Conservation (phyloP, 2,329 filamentous ascomycete species). For the Thielaviopsis ethacetica region DNA sequence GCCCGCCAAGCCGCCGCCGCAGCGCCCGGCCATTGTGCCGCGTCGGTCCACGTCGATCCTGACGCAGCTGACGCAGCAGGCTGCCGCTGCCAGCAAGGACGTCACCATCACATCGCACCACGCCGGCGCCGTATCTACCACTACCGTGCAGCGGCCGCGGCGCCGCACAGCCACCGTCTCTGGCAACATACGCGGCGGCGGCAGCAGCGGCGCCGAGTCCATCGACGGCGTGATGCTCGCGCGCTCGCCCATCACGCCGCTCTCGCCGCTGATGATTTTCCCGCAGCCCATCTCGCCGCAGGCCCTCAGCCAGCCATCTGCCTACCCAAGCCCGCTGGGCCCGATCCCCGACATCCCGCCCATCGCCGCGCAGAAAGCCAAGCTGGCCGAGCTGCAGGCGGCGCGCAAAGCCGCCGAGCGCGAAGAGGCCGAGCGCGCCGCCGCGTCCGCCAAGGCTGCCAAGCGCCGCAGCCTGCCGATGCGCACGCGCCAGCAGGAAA, state of each 20-base stretch:
- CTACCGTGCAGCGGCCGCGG: slow-evolving; percentile 4
- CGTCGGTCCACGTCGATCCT: slow-evolving; percentile 9
- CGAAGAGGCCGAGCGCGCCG: slow-evolving; percentile 3
- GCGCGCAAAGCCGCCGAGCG: slow-evolving; percentile 2
- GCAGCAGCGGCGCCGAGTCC: slow-evolving; percentile 1
- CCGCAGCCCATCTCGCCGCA: slow-evolving; percentile 3
- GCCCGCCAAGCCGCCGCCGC: background rate
- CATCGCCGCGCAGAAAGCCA: slow-evolving; percentile 9
- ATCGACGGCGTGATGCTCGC: slow-evolving; percentile 6
- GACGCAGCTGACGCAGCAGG: slow-evolving; percentile 6
- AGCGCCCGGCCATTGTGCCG: slow-evolving; percentile 7
- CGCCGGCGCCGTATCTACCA: slow-evolving; percentile 5
- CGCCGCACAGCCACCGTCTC: slow-evolving; percentile 7
- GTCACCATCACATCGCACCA: background rate
- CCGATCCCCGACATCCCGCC: slow-evolving; percentile 11
- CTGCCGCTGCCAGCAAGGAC: slow-evolving; percentile 1
- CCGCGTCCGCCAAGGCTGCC: background rate
- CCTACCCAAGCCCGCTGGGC: slow-evolving; percentile 4
- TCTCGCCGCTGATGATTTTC: background rate
- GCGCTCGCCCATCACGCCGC: background rate
- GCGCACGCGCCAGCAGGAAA: slow-evolving; percentile 8
- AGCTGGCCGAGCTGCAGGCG: slow-evolving; percentile 8
- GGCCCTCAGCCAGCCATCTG: background rate
- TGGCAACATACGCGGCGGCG: background rate
- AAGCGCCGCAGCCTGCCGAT: background rate